A percentile compares a stretch with the other conserved stretches of the same genome.
These are phyloP conservation scores for Agrocybe pediades DNA, from an alignment of 768 basidiomycete species.

Conservation along the genomic window DNA sequence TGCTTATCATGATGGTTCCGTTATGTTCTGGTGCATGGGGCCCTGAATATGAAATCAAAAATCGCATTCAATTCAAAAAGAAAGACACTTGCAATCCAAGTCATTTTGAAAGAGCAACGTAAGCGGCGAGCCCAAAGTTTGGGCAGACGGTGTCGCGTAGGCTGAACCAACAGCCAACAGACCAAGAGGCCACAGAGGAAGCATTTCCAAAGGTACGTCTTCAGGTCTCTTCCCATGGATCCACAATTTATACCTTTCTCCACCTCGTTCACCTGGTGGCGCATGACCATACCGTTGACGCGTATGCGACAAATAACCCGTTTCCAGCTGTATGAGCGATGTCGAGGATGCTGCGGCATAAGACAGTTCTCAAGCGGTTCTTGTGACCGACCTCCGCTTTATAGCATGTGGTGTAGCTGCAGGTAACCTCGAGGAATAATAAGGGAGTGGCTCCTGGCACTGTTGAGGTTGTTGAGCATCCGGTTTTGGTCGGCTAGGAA, in stretches of 20 bases:
- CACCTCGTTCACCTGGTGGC: background rate
- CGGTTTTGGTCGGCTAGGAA: no score
- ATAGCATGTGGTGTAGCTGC: no score
- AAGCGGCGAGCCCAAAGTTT: background rate
- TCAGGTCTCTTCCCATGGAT: no score
- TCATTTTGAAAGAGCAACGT: background rate
- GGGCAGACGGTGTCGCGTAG: background rate
- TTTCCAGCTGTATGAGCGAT: no score
- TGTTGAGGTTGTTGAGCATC: no score
- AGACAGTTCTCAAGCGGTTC: no score
- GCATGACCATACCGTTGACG: background rate
- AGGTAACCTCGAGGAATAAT: no score
- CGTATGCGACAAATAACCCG: background rate
- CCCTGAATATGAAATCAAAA: constrained; percentile 13
- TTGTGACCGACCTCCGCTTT: no score
- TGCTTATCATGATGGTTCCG: constrained; percentile 18
- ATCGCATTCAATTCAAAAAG: background rate
- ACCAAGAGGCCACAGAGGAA: background rate
- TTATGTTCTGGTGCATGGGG: constrained; percentile 21
- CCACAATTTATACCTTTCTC: background rate
- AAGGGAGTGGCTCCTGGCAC: no score
- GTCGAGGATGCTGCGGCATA: no score
- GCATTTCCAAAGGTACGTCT: no score
- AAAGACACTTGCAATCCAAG: background rate
- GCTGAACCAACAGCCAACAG: background rate